Conservation (phyloP, 441 rosid species). For the Erodium trifolium region DNA sequence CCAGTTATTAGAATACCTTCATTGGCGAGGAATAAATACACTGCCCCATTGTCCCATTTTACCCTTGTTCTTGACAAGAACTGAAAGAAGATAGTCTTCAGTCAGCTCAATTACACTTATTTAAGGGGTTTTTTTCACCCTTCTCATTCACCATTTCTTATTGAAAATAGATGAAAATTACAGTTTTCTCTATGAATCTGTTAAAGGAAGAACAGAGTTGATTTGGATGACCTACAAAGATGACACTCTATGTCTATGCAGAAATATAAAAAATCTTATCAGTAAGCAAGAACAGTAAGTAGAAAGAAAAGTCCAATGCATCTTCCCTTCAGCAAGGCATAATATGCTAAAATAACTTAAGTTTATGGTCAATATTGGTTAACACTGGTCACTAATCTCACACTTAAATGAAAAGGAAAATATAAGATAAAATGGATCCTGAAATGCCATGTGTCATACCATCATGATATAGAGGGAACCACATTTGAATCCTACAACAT, state of each 20-base stretch:
- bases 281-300: neutral
- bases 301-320: neutral
- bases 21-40: neutral
- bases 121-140: neutral
- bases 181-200: neutral
- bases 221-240: neutral
- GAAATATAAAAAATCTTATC: neutral
- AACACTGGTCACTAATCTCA: neutral
- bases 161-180: neutral
- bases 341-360: neutral
- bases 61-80: neutral
- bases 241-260: neutral
- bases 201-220: neutral
- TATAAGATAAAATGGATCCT: neutral
- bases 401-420: no score
- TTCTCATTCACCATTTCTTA: neutral
- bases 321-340: constrained; percentile 1
- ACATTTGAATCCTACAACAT: neutral
- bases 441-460: neutral
- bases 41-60: neutral
- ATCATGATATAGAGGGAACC: neutral
- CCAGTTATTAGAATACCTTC: neutral
- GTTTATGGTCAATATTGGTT: neutral
- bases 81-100: neutral
- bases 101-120: neutral